Evolutionary conservation across 306 rosid genomes (phyloP), one percentile per base, ranked within the genome.

Genomic region (Prunus persica): DNA sequence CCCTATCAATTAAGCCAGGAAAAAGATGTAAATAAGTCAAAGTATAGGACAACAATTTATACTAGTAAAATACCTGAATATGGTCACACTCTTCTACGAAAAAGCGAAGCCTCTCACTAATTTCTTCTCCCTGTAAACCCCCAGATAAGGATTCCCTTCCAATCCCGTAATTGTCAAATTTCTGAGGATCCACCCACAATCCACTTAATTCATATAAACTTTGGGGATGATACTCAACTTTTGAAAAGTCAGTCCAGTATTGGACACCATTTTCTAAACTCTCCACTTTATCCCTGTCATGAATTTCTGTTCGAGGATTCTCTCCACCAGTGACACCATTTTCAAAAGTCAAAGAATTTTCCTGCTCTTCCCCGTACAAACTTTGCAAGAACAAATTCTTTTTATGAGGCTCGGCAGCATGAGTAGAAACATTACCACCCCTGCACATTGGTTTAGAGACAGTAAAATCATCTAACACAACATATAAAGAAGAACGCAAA

Each of bases 221-320:
- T 65, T 78, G 89, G 45, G 91, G 97, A 82, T 94, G 98, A 73
- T 85, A 94, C 76, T 94, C 93, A 77, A 90, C 93, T 86, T 94
- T 94, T 68, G 98, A 91, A 88, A 87, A 94, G 86, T 94, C 98
- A 47, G 97, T 87, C 98, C 98, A 91, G 83, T 74, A 89, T 34
- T 83, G 81, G 62, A 89, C 95, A 74, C 76, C 86, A 78, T 75
- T 86, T 84, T 94, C 97, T 75, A 94, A 83, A 79, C 77, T 19
- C 57, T 91, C 95, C 69, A 87, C 80, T 38, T 87, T 68, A 77
- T 91, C 92, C 72, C 70, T 84, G 65, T 91, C 93, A 72, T 84
- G 76, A 85, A 80, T 85, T 82, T 85, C 92, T 75, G 64, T 81
- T 32, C 14, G 71, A 55, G 79, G 71, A 51, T 27, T 71, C 65